Percentiles rank a stretch among this genome's conserved stretches.
These are phyloP conservation scores for Trametes cinnabarina DNA, from an alignment of 768 basidiomycete genomes.

Conservation along the genomic window DNA sequence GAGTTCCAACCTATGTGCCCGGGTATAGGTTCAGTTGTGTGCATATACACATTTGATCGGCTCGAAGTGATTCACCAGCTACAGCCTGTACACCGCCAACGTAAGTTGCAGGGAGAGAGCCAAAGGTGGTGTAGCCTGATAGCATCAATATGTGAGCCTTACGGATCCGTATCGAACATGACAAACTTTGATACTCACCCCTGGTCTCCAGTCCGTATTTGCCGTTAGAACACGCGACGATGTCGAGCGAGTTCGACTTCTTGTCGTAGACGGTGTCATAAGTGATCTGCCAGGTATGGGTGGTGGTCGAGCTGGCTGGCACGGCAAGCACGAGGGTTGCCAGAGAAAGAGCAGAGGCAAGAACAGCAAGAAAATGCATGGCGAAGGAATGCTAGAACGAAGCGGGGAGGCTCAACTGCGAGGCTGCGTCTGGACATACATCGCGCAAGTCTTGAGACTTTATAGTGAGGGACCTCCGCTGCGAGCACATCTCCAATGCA, in stretches of 20 bases:
- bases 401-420: neutral
- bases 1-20: constrained; percentile 26
- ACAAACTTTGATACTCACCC: constrained; percentile 6
- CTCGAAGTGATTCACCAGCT: constrained; percentile 8
- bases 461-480: no score
- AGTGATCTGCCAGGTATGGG: constrained; percentile 28
- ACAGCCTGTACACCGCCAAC: constrained; percentile 35
- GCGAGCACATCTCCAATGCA: neutral
- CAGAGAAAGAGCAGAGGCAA: constrained; percentile 16
- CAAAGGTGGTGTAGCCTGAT: constrained; percentile 34
- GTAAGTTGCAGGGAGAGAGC: constrained; percentile 33
- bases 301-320: constrained; percentile 1
- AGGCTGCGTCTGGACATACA: neutral
- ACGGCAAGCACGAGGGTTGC: constrained; percentile 1
- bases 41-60: no score
- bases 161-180: no score
- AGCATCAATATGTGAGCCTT: no score
- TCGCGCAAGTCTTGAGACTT: no score
- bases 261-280: constrained; percentile 39
- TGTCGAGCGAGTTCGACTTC: constrained; percentile 24
- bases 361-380: constrained; percentile 18
- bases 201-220: constrained; percentile 34
- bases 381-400: neutral
- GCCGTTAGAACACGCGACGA: constrained; percentile 40
- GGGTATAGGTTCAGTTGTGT: neutral